A percentile compares a stretch with the other conserved stretches of the same genome.
Evolutionary conservation across 768 basidiomycete species (phyloP).

Genomic region (Tulasnella sp.): DNA sequence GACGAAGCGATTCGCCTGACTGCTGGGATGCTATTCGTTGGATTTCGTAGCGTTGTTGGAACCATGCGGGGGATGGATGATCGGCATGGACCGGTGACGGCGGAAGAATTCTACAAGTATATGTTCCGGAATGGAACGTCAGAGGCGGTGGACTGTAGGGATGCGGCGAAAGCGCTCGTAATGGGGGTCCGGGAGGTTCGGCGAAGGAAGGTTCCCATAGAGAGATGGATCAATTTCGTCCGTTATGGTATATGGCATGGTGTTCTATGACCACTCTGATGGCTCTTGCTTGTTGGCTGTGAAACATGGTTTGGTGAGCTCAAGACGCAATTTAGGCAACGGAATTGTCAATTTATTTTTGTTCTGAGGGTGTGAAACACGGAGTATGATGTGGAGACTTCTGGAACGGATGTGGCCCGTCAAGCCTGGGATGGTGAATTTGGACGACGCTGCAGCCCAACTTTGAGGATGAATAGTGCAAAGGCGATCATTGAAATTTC

Average conservation of each 20-base stretch:
- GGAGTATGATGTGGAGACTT: too few relatives aligned
- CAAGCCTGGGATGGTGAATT: too few relatives aligned
- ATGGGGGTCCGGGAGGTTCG: constrained; percentile 4
- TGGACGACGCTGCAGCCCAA: too few relatives aligned
- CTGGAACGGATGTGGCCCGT: too few relatives aligned
- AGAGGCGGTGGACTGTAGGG: not conserved
- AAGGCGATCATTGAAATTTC: too few relatives aligned
- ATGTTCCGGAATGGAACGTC: not conserved
- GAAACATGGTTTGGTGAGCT: too few relatives aligned
- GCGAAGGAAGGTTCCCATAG: not conserved
- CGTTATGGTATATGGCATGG: not conserved
- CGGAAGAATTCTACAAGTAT: constrained; percentile 4
- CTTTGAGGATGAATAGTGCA: too few relatives aligned
- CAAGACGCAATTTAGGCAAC: too few relatives aligned
- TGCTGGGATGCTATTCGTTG: constrained; percentile 1
- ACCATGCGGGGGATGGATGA: constrained; percentile 1
- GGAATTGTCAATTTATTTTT: too few relatives aligned
- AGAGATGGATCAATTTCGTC: constrained; percentile 1
- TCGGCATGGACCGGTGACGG: not conserved
- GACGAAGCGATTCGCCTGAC: constrained; percentile 6
- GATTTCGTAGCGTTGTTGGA: constrained; percentile 6
- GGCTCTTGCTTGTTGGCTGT: too few relatives aligned
- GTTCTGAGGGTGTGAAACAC: too few relatives aligned
- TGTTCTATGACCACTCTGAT: too few relatives aligned
- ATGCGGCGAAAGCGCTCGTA: constrained; percentile 8